Evolutionary conservation across 2,329 filamentous ascomycete species (phyloP).

Genomic region (Exophiala oligosperma): DNA sequence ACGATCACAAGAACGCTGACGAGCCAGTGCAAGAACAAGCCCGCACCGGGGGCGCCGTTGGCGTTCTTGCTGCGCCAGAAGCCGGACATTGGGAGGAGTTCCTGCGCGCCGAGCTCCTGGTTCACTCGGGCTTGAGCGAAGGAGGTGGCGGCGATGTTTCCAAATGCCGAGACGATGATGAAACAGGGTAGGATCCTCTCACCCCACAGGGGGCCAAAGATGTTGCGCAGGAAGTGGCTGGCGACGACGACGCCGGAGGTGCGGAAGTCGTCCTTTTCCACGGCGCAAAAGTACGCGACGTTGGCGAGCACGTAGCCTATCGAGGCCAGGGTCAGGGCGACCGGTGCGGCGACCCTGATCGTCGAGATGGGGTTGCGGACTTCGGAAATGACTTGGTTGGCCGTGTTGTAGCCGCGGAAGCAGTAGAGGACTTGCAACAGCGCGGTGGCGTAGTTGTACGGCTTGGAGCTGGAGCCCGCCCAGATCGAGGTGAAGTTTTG

Average conservation of each 20-base stretch:
- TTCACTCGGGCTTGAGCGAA: constrained; percentile 57
- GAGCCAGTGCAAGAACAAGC: constrained; percentile 64
- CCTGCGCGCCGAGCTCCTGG: constrained; percentile 67
- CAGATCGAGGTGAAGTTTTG: constrained; percentile 34
- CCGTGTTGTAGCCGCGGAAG: constrained; percentile 57
- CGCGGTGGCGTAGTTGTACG: constrained; percentile 42
- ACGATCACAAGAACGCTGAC: constrained; percentile 65
- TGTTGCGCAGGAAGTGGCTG: constrained; percentile 58
- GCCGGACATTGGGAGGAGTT: constrained; percentile 62
- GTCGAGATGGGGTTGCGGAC: constrained; percentile 58
- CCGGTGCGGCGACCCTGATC: constrained; percentile 56
- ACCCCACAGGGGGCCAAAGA: constrained; percentile 47
- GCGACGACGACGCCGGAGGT: constrained; percentile 57
- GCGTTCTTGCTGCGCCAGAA: constrained; percentile 70
- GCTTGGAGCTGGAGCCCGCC: constrained; percentile 34
- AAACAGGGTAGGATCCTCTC: constrained; percentile 47
- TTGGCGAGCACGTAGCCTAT: constrained; percentile 60
- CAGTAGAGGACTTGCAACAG: constrained; percentile 57
- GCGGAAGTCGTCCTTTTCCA: constrained; percentile 56
- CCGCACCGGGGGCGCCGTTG: constrained; percentile 62
- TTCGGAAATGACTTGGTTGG: constrained; percentile 59
- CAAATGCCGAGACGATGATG: constrained; percentile 55
- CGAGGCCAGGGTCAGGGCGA: constrained; percentile 55
- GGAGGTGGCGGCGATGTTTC: constrained; percentile 60
- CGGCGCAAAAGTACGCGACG: constrained; percentile 60